Percentiles rank a stretch among this genome's conserved stretches.
Conservation (phyloP, 129 eudicot genomes). For the Smallanthus sonchifolius region DNA sequence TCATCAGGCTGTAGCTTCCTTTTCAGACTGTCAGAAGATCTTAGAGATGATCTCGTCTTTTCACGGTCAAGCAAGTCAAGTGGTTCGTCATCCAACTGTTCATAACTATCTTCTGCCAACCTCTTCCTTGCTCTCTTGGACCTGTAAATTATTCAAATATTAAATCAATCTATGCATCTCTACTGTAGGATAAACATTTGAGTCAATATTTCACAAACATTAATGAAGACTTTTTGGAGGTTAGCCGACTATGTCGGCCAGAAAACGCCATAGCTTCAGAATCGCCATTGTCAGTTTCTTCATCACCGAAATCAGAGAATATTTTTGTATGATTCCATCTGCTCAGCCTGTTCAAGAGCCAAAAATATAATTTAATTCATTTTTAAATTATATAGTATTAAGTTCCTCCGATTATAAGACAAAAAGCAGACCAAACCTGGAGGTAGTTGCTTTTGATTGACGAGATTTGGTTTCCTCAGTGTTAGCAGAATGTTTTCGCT, state of each 20-base stretch:
- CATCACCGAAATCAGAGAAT: slow-evolving; percentile 84
- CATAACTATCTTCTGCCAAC: slow-evolving; percentile 68
- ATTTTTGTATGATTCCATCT: slow-evolving; percentile 94
- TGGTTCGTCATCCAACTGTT: slow-evolving; percentile 79
- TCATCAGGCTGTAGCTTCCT: slow-evolving; percentile 65
- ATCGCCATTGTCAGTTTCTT: slow-evolving; percentile 49
- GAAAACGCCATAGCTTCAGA: slow-evolving; percentile 39
- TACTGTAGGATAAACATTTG: neutral
- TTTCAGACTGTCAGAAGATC: slow-evolving; percentile 48
- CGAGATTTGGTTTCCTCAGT: slow-evolving; percentile 54
- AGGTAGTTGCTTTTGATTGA: slow-evolving; percentile 82
- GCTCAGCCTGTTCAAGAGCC: slow-evolving; percentile 53
- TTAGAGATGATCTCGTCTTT: slow-evolving; percentile 72
- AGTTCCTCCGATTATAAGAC: neutral
- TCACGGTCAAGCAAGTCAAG: slow-evolving; percentile 84
- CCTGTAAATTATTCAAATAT: slow-evolving; percentile 34
- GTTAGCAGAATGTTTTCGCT: slow-evolving; percentile 54
- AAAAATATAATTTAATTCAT: neutral
- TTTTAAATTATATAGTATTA: neutral
- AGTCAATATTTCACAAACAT: slow-evolving; percentile 39
- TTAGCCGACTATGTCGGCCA: slow-evolving; percentile 40
- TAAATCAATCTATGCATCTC: neutral
- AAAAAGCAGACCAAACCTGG: slow-evolving; percentile 47
- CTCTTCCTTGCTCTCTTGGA: slow-evolving; percentile 63
- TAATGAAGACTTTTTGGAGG: slow-evolving; percentile 46